phyloP scores from a whole-genome alignment of 352 stramenopile genomes.

The Phytophthora pseudosyringae region DNA sequence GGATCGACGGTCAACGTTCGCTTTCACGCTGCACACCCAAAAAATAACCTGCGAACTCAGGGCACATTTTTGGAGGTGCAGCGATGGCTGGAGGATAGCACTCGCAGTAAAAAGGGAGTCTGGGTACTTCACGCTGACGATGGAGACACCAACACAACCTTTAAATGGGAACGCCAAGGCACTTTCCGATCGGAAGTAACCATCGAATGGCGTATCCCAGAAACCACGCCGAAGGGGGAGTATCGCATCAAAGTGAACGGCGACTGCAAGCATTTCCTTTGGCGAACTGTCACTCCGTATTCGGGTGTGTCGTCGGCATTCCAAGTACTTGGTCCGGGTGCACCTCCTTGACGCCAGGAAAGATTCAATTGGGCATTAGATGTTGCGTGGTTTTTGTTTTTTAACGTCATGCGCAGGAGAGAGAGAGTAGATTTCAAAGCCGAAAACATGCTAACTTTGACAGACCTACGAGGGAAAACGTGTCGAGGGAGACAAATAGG shows the following conservation, averaged over 20 bases:
- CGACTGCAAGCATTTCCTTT: slow-evolving; percentile 79
- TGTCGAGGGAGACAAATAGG: not conserved
- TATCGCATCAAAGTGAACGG: slow-evolving; percentile 87
- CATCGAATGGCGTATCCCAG: slow-evolving; percentile 74
- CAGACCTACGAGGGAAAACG: not conserved
- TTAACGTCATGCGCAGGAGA: slow-evolving; percentile 2
- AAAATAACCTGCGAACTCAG: slow-evolving; percentile 83
- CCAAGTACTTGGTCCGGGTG: slow-evolving; percentile 34
- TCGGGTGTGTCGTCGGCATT: slow-evolving; percentile 69
- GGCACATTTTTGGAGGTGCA: slow-evolving; percentile 84
- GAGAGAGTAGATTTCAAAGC: not conserved
- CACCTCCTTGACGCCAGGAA: slow-evolving; percentile 17
- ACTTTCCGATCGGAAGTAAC: slow-evolving; percentile 73
- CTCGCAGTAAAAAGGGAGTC: slow-evolving; percentile 44
- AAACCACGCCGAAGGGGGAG: slow-evolving; percentile 45
- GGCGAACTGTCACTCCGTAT: slow-evolving; percentile 51
- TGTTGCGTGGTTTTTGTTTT: not conserved
- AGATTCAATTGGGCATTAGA: not conserved
- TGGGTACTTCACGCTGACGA: slow-evolving; percentile 84
- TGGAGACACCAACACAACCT: slow-evolving; percentile 75
- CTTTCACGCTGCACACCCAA: slow-evolving; percentile 83
- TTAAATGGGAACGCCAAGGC: slow-evolving; percentile 73
- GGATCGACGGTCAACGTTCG: slow-evolving; percentile 59
- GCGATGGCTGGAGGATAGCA: slow-evolving; percentile 56
- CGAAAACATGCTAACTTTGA: not conserved